Conservation (phyloP, 768 basidiomycete genomes). For the Crassisporium funariophilum region DNA sequence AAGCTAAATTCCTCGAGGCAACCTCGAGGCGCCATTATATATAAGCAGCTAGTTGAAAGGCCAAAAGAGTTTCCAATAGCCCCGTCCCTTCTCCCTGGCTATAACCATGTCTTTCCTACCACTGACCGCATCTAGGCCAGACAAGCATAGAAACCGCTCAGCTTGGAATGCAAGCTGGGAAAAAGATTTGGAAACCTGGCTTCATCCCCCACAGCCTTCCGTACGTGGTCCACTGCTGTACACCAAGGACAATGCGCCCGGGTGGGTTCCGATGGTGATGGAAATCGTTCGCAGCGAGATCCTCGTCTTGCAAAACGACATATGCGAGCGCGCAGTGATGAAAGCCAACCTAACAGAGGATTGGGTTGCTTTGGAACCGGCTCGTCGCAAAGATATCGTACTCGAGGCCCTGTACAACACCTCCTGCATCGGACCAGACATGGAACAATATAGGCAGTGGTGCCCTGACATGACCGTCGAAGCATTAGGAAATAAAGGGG, state of each 20-base stretch:
- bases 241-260: neutral
- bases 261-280: too few species aligned
- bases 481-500: neutral
- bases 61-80: too few species aligned
- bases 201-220: neutral
- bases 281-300: neutral
- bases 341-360: neutral
- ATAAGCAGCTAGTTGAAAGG: too few species aligned
- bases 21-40: too few species aligned
- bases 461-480: constrained; percentile 23
- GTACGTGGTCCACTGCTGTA: neutral
- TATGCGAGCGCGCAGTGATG: neutral
- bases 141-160: constrained; percentile 8
- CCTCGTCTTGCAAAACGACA: constrained; percentile 4
- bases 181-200: constrained; percentile 6
- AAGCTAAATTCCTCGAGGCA: too few species aligned
- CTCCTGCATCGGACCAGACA: constrained; percentile 11
- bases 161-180: constrained; percentile 20
- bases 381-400: constrained; percentile 1
- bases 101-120: neutral
- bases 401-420: constrained; percentile 18
- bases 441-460: constrained; percentile 18
- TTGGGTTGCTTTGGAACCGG: constrained; percentile 1
- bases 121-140: constrained; percentile 4
- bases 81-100: too few species aligned